phyloP scores from a whole-genome alignment of 768 basidiomycete genomes.

The Amanita pseudoporphyria region DNA sequence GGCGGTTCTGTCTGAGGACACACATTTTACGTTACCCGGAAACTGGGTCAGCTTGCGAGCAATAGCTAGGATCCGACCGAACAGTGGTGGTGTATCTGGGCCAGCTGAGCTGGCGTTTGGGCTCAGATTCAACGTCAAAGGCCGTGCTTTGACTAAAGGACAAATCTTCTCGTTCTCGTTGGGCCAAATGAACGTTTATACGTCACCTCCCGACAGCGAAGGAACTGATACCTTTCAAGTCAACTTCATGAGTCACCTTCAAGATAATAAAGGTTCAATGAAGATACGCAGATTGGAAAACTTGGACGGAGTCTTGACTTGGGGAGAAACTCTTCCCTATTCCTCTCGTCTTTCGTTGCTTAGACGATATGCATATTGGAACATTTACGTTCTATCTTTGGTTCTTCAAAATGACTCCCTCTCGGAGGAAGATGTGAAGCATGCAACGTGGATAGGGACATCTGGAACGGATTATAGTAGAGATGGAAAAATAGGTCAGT shows the following conservation, averaged over 20 bases:
- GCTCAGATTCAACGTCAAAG: background rate
- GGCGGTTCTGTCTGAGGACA: background rate
- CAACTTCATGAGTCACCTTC: background rate
- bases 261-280: background rate
- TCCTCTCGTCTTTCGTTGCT: background rate
- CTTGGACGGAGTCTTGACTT: background rate
- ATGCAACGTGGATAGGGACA: conserved; percentile 2
- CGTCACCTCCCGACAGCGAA: background rate
- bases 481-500: background rate
- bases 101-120: background rate
- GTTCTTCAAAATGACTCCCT: background rate
- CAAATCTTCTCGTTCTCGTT: background rate
- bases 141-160: background rate
- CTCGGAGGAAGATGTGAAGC: background rate
- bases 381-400: background rate
- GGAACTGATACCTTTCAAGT: background rate
- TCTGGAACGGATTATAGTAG: background rate
- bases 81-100: background rate
- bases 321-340: conserved; percentile 1
- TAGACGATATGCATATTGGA: background rate
- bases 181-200: background rate
- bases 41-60: background rate
- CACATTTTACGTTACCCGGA: background rate
- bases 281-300: background rate
- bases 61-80: background rate